Percentiles rank a stretch among this genome's conserved stretches.
Conservation (phyloP, 495 filamentous ascomycete species). For the Penicillium verhagenii region DNA sequence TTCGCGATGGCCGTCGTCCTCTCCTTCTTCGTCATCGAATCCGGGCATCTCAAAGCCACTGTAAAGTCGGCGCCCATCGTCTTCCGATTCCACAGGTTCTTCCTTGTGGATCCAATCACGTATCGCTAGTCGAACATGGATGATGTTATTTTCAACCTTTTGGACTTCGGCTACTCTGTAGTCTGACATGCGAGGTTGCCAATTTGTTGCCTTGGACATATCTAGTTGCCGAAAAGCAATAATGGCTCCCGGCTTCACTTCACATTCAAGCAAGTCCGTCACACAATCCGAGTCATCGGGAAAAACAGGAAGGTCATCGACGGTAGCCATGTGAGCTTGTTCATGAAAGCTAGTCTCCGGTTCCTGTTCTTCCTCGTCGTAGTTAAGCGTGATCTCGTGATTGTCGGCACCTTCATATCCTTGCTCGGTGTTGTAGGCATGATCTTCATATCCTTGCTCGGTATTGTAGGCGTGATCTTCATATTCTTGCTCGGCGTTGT, state of each 20-base stretch:
- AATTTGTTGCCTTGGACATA: constrained; percentile 71
- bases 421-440: no score
- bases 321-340: constrained; percentile 17
- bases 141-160: constrained; percentile 44
- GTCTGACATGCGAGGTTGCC: constrained; percentile 70
- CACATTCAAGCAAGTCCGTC: constrained; percentile 49
- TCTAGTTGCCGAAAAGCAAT: constrained; percentile 78
- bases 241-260: constrained; percentile 61
- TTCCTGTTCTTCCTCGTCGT: constrained; percentile 35
- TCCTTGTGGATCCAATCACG: constrained; percentile 60
- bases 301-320: constrained; percentile 62
- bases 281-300: constrained; percentile 62
- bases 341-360: constrained; percentile 17
- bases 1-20: constrained; percentile 54
- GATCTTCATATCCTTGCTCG: no score
- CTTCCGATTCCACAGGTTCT: constrained; percentile 39
- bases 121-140: constrained; percentile 65
- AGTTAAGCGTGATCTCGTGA: not conserved
- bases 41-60: constrained; percentile 68
- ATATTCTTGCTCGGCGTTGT: not conserved
- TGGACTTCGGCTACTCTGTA: constrained; percentile 66
- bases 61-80: constrained; percentile 59
- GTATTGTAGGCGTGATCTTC: not conserved
- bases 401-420: not conserved
- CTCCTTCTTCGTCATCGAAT: constrained; percentile 50